Conservation (phyloP, 768 basidiomycete species). For the Rhodotorula toruloides region DNA sequence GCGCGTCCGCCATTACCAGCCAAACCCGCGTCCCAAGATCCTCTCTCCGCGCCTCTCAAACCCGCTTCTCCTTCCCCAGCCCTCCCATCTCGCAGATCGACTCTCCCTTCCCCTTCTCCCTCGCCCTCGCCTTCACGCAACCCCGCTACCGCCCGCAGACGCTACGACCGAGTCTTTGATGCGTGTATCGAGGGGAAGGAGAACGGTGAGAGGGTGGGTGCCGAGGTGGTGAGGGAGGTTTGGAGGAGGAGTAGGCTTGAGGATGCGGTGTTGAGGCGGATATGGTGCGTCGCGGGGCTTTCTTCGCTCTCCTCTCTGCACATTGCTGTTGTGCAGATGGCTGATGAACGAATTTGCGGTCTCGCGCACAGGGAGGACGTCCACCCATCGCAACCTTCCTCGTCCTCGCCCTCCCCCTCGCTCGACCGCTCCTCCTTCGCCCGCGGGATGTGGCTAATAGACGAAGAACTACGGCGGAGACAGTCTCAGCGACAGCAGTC, state of each 20-base stretch:
- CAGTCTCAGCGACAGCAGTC: not conserved
- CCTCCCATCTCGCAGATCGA: not conserved
- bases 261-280: not conserved
- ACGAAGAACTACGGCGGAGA: conserved; percentile 15
- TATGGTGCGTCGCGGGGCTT: conserved; percentile 20
- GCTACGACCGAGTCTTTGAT: conserved; percentile 21
- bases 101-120: too few relatives aligned
- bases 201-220: conserved; percentile 14
- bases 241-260: conserved; percentile 27
- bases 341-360: too few relatives aligned
- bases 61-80: not conserved
- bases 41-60: not conserved
- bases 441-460: conserved; percentile 17
- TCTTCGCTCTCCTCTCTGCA: not conserved
- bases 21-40: conserved; percentile 10
- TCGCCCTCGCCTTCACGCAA: not conserved
- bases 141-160: conserved; percentile 10
- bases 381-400: too few relatives aligned
- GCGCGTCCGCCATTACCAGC: not conserved
- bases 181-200: not conserved
- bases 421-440: conserved; percentile 11
- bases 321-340: too few relatives aligned
- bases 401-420: not conserved
- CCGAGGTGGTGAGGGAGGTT: conserved; percentile 5
- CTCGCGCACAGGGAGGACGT: not conserved